A percentile compares a stretch with the other conserved stretches of the same genome.
Conservation (phyloP, 306 rosid genomes). For the Medicago truncatula region MtrunA17r5.0-ANR NC_053045.1:52201501-52202000, state of each 20-base stretch:
- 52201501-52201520: constrained; percentile 45
- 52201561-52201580: constrained; percentile 44
- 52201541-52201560: constrained; percentile 42
- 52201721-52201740: constrained; percentile 86
- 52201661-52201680: constrained; percentile 89
- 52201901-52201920: constrained; percentile 55
- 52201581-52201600: constrained; percentile 43
- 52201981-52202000: constrained; percentile 47
- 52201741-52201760: constrained; percentile 80
- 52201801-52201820: constrained; percentile 77
- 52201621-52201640: constrained; percentile 87
- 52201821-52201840: constrained; percentile 51
- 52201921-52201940: constrained; percentile 60
- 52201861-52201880: constrained; percentile 67
- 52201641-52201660: constrained; percentile 99
- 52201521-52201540: constrained; percentile 46
- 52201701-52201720: constrained; percentile 58
- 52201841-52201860: constrained; percentile 68
- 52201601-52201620: constrained; percentile 50
- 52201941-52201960: constrained; percentile 48
- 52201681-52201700: constrained; percentile 39
- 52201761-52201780: constrained; percentile 57
- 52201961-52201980: constrained; percentile 21
- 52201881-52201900: constrained; percentile 59
- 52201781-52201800: constrained; percentile 68